These are phyloP conservation scores for Apiospora kogelbergensis DNA, from an alignment of 2,329 filamentous ascomycete species.

Conservation along the genomic window DNA sequence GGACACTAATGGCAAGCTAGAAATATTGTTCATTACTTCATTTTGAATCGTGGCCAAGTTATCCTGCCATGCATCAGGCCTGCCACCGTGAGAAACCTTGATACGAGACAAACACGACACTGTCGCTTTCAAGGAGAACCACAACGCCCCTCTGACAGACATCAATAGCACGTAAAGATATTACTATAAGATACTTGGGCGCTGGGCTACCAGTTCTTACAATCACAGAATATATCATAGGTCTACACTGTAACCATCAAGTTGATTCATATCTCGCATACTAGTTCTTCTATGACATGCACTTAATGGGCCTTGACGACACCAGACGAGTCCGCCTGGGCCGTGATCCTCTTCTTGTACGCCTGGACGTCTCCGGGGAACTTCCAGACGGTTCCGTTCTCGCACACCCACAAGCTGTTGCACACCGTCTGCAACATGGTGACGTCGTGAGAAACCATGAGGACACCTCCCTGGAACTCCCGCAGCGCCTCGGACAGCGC, in stretches of 20 bases:
- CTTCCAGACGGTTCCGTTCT: conserved; percentile 90
- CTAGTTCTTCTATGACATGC: background rate
- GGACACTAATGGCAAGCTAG: too few species aligned
- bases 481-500: conserved; percentile 81
- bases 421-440: conserved; percentile 98
- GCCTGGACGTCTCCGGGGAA: conserved; percentile 93
- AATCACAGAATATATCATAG: background rate
- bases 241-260: background rate
- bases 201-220: background rate
- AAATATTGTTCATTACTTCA: too few species aligned
- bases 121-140: too few species aligned
- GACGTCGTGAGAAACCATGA: conserved; percentile 99
- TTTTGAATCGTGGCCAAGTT: too few species aligned
- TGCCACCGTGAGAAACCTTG: too few species aligned
- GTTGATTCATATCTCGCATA: background rate
- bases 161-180: background rate
- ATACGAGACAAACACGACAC: background rate
- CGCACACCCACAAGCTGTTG: conserved; percentile 93
- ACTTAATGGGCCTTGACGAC: conserved; percentile 69
- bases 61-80: too few species aligned
- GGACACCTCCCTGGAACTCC: conserved; percentile 87
- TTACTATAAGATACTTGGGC: background rate
- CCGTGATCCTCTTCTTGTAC: conserved; percentile 95
- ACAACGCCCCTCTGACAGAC: too few species aligned
- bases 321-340: conserved; percentile 84